Conservation (phyloP, 768 basidiomycete species). For the Mycena metata region DNA sequence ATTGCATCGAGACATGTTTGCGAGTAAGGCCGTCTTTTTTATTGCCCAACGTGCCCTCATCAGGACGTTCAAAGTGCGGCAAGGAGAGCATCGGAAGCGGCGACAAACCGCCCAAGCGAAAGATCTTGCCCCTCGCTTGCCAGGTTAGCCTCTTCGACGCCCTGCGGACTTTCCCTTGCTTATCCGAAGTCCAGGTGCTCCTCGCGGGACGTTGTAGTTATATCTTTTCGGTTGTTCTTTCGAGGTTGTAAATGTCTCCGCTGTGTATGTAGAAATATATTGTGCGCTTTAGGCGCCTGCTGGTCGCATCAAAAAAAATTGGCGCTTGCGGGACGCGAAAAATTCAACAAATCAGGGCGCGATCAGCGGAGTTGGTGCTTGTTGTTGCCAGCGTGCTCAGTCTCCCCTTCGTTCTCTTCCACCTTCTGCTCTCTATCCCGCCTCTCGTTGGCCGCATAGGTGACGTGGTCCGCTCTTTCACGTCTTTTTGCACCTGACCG, state of each 20-base stretch:
- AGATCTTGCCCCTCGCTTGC: conserved; percentile 78
- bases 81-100: conserved; percentile 78
- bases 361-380: conserved; percentile 17
- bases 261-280: neutral
- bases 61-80: conserved; percentile 64
- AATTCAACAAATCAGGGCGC: conserved; percentile 12
- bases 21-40: conserved; percentile 53
- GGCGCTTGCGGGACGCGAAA: conserved; percentile 11
- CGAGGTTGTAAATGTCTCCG: neutral
- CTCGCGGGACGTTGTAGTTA: conserved; percentile 32
- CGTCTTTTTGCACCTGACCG: conserved; percentile 6
- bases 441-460: conserved; percentile 1
- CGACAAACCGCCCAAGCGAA: conserved; percentile 76
- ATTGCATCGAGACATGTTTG: conserved; percentile 88
- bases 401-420: conserved; percentile 6
- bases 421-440: neutral
- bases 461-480: conserved; percentile 3
- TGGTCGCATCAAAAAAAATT: neutral
- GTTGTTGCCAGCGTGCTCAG: conserved; percentile 20
- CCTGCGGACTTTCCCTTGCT: neutral
- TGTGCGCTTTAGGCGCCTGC: neutral
- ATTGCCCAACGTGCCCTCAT: neutral
- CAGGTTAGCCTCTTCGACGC: conserved; percentile 48
- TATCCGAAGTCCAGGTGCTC: conserved; percentile 21
- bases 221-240: neutral